Conservation (phyloP, 441 rosid species). For the Mallotus repandus region DNA sequence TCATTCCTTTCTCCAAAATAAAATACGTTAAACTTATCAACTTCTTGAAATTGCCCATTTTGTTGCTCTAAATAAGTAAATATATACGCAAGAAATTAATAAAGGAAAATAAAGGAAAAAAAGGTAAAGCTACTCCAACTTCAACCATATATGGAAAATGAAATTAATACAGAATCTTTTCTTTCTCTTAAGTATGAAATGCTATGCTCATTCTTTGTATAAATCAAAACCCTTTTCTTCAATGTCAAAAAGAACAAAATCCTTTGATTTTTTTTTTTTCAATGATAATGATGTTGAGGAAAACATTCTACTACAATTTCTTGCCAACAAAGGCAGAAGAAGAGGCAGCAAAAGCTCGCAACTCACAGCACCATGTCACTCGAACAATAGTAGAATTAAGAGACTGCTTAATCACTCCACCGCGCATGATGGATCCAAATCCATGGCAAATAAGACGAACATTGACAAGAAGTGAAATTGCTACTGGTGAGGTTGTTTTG, state of each 20-base stretch:
- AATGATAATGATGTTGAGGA: slow-evolving; percentile 17
- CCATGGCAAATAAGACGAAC: slow-evolving; percentile 31
- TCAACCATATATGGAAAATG: neutral
- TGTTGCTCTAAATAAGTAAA: neutral
- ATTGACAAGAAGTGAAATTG: slow-evolving; percentile 22
- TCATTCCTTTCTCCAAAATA: neutral
- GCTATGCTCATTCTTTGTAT: neutral
- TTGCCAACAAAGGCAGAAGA: slow-evolving; percentile 35
- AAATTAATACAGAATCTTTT: neutral
- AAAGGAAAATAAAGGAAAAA: neutral
- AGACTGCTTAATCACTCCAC: neutral
- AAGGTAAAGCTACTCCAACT: no score
- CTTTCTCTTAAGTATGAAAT: neutral
- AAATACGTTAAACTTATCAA: no score
- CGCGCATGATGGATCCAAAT: slow-evolving; percentile 15
- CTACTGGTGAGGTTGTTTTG: slow-evolving; percentile 25
- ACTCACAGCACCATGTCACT: slow-evolving; percentile 11
- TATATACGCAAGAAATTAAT: neutral
- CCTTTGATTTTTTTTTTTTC: no score
- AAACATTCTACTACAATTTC: slow-evolving; percentile 30
- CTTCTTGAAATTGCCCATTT: no score
- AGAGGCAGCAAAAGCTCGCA: slow-evolving; percentile 27
- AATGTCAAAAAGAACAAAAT: neutral
- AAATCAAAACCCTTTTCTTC: neutral
- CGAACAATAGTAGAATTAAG: slow-evolving; percentile 30